Conservation (phyloP, 192 early-diverging fungal species). For the Spizellomyces punctatus region DNA sequence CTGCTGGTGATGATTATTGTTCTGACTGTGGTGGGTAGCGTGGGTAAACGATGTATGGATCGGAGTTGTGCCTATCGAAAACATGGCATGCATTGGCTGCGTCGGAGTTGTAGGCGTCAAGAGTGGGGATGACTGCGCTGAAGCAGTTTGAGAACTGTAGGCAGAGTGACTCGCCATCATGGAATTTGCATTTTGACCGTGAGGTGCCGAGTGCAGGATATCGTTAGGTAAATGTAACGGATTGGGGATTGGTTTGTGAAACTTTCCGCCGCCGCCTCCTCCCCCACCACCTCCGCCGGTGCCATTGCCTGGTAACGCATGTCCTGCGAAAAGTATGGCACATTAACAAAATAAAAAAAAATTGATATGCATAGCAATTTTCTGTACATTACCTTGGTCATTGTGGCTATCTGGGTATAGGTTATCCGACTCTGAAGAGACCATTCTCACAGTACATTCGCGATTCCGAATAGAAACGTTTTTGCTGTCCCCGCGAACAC, state of each 20-base stretch:
- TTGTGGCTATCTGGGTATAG: no score
- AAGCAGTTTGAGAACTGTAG: constrained; percentile 26
- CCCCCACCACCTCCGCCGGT: constrained; percentile 20
- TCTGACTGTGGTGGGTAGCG: not conserved
- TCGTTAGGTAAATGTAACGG: constrained; percentile 33
- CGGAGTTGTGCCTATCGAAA: constrained; percentile 25
- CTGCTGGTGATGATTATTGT: not conserved
- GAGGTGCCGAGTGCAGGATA: constrained; percentile 21
- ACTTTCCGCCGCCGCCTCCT: constrained; percentile 5
- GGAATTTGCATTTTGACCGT: not conserved
- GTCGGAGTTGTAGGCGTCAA: constrained; percentile 19
- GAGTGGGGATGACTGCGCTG: constrained; percentile 24
- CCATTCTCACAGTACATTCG: no score
- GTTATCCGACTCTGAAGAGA: no score
- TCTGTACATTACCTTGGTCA: no score
- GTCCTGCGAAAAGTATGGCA: no score
- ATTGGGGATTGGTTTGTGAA: constrained; percentile 26
- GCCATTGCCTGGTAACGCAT: no score
- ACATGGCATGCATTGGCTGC: not conserved
- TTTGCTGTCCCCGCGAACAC: no score
- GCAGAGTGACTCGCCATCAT: constrained; percentile 1
- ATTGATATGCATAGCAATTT: no score
- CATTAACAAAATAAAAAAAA: no score
- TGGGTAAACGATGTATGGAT: constrained; percentile 16
- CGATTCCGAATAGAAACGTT: no score